Conservation (phyloP, 2,329 filamentous ascomycete species). For the Plectosphaerella sp. region DNA sequence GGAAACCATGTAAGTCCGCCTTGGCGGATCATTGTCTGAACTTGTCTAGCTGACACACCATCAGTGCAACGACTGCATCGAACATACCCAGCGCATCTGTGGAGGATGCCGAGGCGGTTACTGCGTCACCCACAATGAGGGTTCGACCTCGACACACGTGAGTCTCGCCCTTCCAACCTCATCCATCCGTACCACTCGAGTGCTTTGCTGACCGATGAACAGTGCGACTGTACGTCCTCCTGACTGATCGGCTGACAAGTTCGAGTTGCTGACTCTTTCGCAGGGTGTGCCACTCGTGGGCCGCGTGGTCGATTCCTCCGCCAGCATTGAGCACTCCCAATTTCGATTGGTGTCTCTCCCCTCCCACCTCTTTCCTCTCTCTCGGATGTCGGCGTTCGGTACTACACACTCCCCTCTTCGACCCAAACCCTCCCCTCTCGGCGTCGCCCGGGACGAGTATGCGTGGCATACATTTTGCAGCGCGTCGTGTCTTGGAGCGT, state of each 20-base stretch:
- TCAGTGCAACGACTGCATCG: slow-evolving; percentile 73
- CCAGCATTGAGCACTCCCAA: slow-evolving; percentile 6
- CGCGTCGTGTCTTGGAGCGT: too few relatives aligned
- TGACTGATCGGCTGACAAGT: slow-evolving; percentile 1
- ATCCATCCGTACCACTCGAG: background rate
- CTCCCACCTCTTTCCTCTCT: background rate
- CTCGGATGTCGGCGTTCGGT: background rate
- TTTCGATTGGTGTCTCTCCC: background rate
- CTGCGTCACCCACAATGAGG: slow-evolving; percentile 79
- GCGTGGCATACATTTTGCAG: background rate
- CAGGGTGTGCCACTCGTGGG: slow-evolving; percentile 13
- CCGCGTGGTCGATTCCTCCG: slow-evolving; percentile 12
- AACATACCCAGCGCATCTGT: slow-evolving; percentile 66
- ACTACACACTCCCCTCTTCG: background rate
- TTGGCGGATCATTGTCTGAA: background rate
- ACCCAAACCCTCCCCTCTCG: background rate
- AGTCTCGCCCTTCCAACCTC: slow-evolving; percentile 19
- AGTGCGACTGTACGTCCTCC: slow-evolving; percentile 42
- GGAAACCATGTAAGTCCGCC: slow-evolving; percentile 63
- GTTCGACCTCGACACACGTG: slow-evolving; percentile 62
- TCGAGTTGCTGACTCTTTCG: background rate
- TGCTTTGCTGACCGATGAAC: slow-evolving; percentile 19
- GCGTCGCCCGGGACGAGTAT: background rate
- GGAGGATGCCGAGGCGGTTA: slow-evolving; percentile 72
- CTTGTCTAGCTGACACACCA: slow-evolving; percentile 3